Conservation (phyloP, 805 yeast species). For the Pichia californica region DNA sequence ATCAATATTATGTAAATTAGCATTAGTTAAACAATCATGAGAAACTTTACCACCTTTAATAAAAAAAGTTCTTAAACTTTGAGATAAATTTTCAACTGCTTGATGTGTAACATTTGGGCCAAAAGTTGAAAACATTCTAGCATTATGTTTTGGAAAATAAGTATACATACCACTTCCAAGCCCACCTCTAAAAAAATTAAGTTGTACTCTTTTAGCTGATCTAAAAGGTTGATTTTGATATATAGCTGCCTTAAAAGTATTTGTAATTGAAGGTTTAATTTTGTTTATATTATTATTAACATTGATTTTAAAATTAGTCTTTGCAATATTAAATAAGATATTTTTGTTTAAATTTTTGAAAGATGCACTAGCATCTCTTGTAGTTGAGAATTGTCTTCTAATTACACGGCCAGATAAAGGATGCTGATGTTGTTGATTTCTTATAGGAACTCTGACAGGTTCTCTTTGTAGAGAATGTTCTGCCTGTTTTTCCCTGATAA, state of each 20-base stretch:
- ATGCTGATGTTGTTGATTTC: conserved; percentile 9
- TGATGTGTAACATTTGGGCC: conserved; percentile 40
- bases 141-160: conserved; percentile 30
- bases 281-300: not conserved
- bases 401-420: conserved; percentile 19
- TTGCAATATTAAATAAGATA: not conserved
- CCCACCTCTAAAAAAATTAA: conserved; percentile 9
- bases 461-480: conserved; percentile 29
- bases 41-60: conserved; percentile 29
- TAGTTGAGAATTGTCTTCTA: conserved; percentile 24
- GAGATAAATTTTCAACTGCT: conserved; percentile 52
- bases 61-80: conserved; percentile 36
- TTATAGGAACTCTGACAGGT: conserved; percentile 32
- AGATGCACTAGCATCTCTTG: not conserved
- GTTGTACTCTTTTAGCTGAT: conserved; percentile 14
- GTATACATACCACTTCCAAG: conserved; percentile 27
- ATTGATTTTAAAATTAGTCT: not conserved
- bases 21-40: conserved; percentile 15
- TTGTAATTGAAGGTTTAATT: conserved; percentile 6
- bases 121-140: conserved; percentile 34
- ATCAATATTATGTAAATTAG: conserved; percentile 7
- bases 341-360: not conserved
- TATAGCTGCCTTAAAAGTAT: conserved; percentile 16
- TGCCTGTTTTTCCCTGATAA: conserved; percentile 25
- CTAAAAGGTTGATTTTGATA: conserved; percentile 27